Conservation (phyloP, 2,329 filamentous ascomycete species). For the Epichloe elymi region DNA sequence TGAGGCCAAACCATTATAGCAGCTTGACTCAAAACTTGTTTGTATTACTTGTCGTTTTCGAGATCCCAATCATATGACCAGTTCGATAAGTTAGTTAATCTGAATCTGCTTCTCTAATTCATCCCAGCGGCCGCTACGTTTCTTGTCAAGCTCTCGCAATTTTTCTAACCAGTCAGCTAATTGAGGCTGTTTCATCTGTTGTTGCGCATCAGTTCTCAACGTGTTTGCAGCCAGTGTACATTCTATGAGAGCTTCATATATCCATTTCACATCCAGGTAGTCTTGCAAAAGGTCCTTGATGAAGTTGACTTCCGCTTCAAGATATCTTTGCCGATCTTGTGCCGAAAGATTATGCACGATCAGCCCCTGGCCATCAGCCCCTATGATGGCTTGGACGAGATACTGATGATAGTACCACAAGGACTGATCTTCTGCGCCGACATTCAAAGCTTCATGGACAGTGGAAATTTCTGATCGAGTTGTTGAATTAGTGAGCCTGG, state of each 20-base stretch:
- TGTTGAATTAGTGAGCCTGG: background rate
- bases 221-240: constrained; percentile 41
- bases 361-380: constrained; percentile 17
- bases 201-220: constrained; percentile 23
- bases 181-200: constrained; percentile 23
- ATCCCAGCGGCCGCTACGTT: constrained; percentile 62
- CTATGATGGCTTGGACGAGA: constrained; percentile 56
- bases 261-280: constrained; percentile 58
- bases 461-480: constrained; percentile 50
- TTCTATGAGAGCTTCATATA: constrained; percentile 75
- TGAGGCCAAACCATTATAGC: background rate
- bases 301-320: constrained; percentile 58
- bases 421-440: constrained; percentile 87
- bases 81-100: background rate
- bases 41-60: background rate
- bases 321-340: constrained; percentile 50
- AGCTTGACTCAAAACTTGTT: background rate
- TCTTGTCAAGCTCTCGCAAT: constrained; percentile 57
- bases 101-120: constrained; percentile 44
- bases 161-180: constrained; percentile 47
- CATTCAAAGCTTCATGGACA: constrained; percentile 67
- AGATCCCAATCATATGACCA: background rate
- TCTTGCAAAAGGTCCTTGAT: constrained; percentile 53
- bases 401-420: constrained; percentile 96
- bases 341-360: constrained; percentile 29